Evolutionary conservation across 75 land plant species (phyloP).

Genomic region (Chamaecyparis obtusa): DNA sequence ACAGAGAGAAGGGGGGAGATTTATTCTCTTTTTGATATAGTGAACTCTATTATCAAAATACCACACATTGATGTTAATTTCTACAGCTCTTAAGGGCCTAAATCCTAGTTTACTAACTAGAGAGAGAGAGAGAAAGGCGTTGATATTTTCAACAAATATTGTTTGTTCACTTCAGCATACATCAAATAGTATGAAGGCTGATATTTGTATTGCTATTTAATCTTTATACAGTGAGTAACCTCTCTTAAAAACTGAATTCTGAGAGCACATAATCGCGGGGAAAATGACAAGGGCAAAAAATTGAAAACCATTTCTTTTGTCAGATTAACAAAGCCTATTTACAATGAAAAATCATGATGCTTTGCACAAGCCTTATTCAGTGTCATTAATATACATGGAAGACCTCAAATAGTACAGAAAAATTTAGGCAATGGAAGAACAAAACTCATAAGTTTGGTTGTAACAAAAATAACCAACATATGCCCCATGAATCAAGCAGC

Average conservation of each 20-base stretch:
- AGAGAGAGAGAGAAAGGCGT: no score
- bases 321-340: background rate
- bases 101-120: no score
- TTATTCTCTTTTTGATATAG: no score
- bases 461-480: background rate
- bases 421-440: background rate
- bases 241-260: background rate
- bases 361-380: background rate
- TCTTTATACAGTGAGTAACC: background rate
- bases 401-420: background rate
- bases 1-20: no score
- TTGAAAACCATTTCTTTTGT: background rate
- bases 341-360: background rate
- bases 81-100: no score
- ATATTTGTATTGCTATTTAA: background rate
- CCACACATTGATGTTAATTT: no score
- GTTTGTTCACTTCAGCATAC: background rate
- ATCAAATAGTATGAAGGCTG: background rate
- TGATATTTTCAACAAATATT: background rate
- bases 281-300: background rate
- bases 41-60: no score
- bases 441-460: constrained; percentile 1
- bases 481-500: background rate
- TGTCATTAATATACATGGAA: background rate
- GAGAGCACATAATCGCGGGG: background rate